Percentiles rank a stretch among this genome's conserved stretches.
Conservation (phyloP, 2,329 filamentous ascomycete genomes). For the Penicillium oxalicum region DNA sequence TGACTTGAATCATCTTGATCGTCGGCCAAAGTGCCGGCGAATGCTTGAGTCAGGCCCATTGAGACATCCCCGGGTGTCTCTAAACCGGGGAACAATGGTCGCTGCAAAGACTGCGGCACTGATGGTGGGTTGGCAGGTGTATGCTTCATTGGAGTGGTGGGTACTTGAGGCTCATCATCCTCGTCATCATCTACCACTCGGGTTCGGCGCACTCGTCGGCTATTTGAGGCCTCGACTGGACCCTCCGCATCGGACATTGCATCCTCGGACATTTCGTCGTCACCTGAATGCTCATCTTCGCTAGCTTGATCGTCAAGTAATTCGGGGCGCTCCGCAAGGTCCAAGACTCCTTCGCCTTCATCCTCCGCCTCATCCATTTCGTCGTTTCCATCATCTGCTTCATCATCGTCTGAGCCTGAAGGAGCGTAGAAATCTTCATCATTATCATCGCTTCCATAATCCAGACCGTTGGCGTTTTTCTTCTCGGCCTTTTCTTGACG, state of each 20-base stretch:
- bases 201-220: slow-evolving; percentile 45
- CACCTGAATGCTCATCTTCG: slow-evolving; percentile 40
- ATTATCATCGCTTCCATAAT: slow-evolving; percentile 51
- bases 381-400: slow-evolving; percentile 23
- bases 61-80: slow-evolving; percentile 44
- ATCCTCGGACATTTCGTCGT: slow-evolving; percentile 33
- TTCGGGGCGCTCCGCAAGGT: slow-evolving; percentile 8
- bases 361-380: slow-evolving; percentile 28
- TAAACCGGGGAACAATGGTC: slow-evolving; percentile 61
- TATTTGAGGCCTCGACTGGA: slow-evolving; percentile 43
- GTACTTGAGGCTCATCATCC: slow-evolving; percentile 41
- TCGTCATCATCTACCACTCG: slow-evolving; percentile 65
- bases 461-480: slow-evolving; percentile 52
- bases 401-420: slow-evolving; percentile 45
- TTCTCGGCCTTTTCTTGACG: slow-evolving; percentile 69
- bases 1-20: slow-evolving; percentile 42
- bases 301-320: slow-evolving; percentile 32
- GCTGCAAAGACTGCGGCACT: slow-evolving; percentile 28
- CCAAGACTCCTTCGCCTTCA: slow-evolving; percentile 7
- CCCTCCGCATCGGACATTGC: slow-evolving; percentile 25
- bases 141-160: slow-evolving; percentile 30
- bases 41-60: slow-evolving; percentile 80
- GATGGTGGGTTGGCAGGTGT: slow-evolving; percentile 25
- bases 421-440: slow-evolving; percentile 45
- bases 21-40: slow-evolving; percentile 79